A percentile compares a stretch with the other conserved stretches of the same genome.
These are phyloP conservation scores for Cladochytrium replicatum DNA, from an alignment of 192 early-diverging fungal species.

Conservation along the genomic window DNA sequence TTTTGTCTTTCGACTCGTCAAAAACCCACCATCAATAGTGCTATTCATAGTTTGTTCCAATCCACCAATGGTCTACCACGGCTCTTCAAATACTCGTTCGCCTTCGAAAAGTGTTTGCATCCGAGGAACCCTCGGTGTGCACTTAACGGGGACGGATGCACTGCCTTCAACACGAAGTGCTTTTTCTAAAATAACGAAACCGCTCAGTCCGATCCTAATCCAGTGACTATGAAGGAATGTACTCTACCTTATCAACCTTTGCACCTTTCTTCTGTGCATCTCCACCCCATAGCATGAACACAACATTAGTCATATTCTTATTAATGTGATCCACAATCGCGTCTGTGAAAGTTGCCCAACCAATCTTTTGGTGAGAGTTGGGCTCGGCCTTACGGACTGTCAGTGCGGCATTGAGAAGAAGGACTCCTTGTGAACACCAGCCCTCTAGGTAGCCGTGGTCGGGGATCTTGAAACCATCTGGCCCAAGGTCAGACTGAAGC, in stretches of 20 bases:
- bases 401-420: slow-evolving; percentile 80
- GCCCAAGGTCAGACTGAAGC: slow-evolving; percentile 57
- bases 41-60: too few relatives aligned
- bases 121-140: slow-evolving; percentile 77
- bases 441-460: slow-evolving; percentile 48
- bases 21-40: too few relatives aligned
- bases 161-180: slow-evolving; percentile 73
- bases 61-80: slow-evolving; percentile 51
- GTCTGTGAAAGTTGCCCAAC: slow-evolving; percentile 86
- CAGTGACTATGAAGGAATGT: too few relatives aligned
- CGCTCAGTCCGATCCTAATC: background rate
- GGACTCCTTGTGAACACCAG: slow-evolving; percentile 49
- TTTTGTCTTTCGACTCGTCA: too few relatives aligned
- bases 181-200: slow-evolving; percentile 30
- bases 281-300: slow-evolving; percentile 92
- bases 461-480: slow-evolving; percentile 50
- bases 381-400: slow-evolving; percentile 73
- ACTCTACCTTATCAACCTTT: slow-evolving; percentile 50
- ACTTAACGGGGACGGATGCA: slow-evolving; percentile 87
- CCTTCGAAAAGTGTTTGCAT: slow-evolving; percentile 71
- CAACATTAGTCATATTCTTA: slow-evolving; percentile 46
- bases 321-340: slow-evolving; percentile 66
- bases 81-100: slow-evolving; percentile 71
- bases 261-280: slow-evolving; percentile 80
- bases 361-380: slow-evolving; percentile 67